Evolutionary conservation across 1,139 yeast species (phyloP).

Genomic region (Candida tropicalis): DNA sequence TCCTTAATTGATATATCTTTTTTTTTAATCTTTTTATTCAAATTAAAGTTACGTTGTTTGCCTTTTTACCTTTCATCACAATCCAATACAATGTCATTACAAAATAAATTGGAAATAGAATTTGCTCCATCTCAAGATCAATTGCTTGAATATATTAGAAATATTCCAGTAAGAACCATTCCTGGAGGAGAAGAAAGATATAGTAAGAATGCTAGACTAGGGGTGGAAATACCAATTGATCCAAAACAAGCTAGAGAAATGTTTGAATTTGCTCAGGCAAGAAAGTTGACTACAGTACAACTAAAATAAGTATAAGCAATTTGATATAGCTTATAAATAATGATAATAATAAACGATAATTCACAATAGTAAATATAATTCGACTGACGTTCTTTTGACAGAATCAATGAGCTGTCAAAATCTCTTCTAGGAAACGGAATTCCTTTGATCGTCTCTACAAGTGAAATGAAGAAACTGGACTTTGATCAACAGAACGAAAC

Average conservation of each 20-base stretch:
- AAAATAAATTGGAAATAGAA: neutral
- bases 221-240: slow-evolving; percentile 2
- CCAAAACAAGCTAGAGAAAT: slow-evolving; percentile 1
- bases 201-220: slow-evolving; percentile 1
- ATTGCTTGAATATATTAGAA: neutral
- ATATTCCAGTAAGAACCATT: neutral
- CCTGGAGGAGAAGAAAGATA: slow-evolving; percentile 4
- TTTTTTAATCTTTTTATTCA: too few relatives aligned
- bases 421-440: too few relatives aligned
- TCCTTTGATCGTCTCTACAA: too few relatives aligned
- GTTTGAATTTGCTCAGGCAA: slow-evolving; percentile 1
- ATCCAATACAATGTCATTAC: neutral
- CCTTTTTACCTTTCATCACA: too few relatives aligned
- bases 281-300: neutral
- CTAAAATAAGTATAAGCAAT: neutral
- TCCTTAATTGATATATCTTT: too few relatives aligned
- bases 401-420: too few relatives aligned
- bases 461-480: too few relatives aligned
- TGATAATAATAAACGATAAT: neutral
- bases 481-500: too few relatives aligned
- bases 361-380: too few relatives aligned
- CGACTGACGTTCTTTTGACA: too few relatives aligned
- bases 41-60: too few relatives aligned
- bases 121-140: neutral
- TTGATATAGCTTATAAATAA: slow-evolving; percentile 1